Base-by-base conservation (phyloP, 2,329 filamentous ascomycete species). In the Fusarium nodosum region DNA sequence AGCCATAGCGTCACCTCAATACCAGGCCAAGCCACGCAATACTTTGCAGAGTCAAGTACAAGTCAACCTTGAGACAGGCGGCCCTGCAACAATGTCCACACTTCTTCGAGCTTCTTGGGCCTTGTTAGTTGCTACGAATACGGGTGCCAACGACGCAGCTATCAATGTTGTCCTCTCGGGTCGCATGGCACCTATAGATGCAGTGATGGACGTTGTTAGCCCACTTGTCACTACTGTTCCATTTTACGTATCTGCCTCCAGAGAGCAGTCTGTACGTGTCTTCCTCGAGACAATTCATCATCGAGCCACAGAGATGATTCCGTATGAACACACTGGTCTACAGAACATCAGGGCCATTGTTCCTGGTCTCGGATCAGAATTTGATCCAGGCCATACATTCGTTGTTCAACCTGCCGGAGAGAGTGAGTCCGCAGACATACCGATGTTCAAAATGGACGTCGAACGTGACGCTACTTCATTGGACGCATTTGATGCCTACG, bases 161-260 rank as follows among this genome's bases (percentile, higher is more conserved):
- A 54, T 54, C 28, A 42, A 42, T 22, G 51, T 54, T 18, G 38
- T 54, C 26, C 51, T 54, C 16, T 54, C 51, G 0, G 51, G 51
- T 3, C 51, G 51, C 9, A 52, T 52, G 48, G 48, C 34, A 39
- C 48, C 48, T 28, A 31, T 52, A 39, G 48, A 52, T 52, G 48
- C 34, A 30, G 48, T 52, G 34, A 52, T 52, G 48, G 48, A 52
- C n/a, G n/a, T 52, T 30, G 39, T 52, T 20, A 52, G 48, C 39
- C 48, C 48, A 30, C 48, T 52, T 52, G 48, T 52, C 24, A 52
- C 48, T 39, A 52, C 48, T 15, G 48, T 52, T 39, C 48, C 48
- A 30, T 52, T 52, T 26, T 36, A 52, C 12, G 24, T 52, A 20
- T 52, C 48, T 30, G n/a, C 48, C 24, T 39, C 48, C 24, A 38